Conservation (phyloP, 2,329 filamentous ascomycete species). For the Lecanicillium sp. region DNA sequence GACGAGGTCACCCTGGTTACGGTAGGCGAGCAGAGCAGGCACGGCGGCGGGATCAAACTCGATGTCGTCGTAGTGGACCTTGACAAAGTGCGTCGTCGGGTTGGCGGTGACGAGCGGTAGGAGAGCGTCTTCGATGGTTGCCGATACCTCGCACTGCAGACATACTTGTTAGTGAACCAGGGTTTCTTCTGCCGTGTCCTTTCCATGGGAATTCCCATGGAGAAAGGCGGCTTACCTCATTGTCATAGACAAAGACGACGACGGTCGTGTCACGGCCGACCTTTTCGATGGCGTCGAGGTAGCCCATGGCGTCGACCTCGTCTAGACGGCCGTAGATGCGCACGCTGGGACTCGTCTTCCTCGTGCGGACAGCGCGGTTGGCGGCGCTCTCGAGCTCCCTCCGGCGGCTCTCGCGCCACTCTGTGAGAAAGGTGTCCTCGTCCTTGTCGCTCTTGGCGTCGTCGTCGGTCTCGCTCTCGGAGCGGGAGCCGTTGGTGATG, state of each 20-base stretch:
- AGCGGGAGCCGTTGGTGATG: constrained; percentile 26
- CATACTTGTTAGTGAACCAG: constrained; percentile 9
- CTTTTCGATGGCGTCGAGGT: constrained; percentile 94
- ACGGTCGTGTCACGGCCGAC: constrained; percentile 75
- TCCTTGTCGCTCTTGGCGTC: constrained; percentile 49
- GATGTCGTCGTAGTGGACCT: constrained; percentile 84
- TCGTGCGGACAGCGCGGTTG: constrained; percentile 48
- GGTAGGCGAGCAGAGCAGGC: constrained; percentile 84
- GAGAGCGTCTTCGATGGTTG: constrained; percentile 73
- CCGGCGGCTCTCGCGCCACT: constrained; percentile 78
- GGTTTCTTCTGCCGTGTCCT: background rate
- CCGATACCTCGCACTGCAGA: constrained; percentile 68
- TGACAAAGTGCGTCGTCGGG: constrained; percentile 75
- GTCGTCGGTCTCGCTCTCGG: constrained; percentile 41
- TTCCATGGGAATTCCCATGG: background rate
- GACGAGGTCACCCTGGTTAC: constrained; percentile 80
- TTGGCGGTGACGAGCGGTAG: constrained; percentile 66
- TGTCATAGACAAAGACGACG: constrained; percentile 89
- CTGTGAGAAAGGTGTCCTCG: constrained; percentile 74
- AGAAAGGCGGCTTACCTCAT: constrained; percentile 55
- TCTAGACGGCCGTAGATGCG: constrained; percentile 74
- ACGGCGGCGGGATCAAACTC: constrained; percentile 88
- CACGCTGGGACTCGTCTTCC: constrained; percentile 70
- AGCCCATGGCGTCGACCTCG: constrained; percentile 82
- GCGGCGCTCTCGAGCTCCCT: constrained; percentile 66